Conservation (phyloP, 2,329 filamentous ascomycete species). For the Cladophialophora exuberans region DNA sequence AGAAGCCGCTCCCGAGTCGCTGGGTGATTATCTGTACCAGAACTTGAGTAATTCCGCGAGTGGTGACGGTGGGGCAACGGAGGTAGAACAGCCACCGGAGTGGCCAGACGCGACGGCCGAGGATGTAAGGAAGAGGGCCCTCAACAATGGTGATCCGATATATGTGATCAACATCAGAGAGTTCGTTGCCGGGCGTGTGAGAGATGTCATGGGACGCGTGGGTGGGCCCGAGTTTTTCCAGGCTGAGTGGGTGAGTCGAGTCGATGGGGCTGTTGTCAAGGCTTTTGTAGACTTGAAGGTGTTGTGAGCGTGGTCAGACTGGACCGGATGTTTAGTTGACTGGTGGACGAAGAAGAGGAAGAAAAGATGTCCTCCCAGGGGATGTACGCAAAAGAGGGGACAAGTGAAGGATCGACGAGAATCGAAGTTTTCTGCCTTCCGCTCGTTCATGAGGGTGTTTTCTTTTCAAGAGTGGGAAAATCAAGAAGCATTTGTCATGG, state of each 20-base stretch:
- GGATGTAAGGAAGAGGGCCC: slow-evolving; percentile 43
- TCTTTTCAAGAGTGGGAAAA: too few species aligned
- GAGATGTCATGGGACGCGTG: slow-evolving; percentile 41
- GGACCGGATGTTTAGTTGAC: too few species aligned
- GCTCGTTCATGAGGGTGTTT: too few species aligned
- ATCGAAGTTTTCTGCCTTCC: too few species aligned
- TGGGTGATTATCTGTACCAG: slow-evolving; percentile 48
- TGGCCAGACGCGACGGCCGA: slow-evolving; percentile 46
- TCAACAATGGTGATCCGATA: slow-evolving; percentile 46
- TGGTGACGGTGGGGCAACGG: slow-evolving; percentile 38
- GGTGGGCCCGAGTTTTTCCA: slow-evolving; percentile 32
- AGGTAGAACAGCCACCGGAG: too few species aligned
- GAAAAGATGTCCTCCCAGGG: too few species aligned
- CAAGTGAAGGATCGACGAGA: too few species aligned
- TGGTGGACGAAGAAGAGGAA: too few species aligned
- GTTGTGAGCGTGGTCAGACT: slow-evolving; percentile 10
- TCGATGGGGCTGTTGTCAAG: slow-evolving; percentile 31
- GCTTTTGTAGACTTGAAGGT: slow-evolving; percentile 31
- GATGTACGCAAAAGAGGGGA: too few species aligned
- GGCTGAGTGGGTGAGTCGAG: slow-evolving; percentile 30
- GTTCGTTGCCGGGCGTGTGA: slow-evolving; percentile 47
- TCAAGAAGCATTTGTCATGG: too few species aligned
- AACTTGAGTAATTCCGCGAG: slow-evolving; percentile 37
- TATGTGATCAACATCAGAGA: slow-evolving; percentile 50
- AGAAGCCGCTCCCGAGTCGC: slow-evolving; percentile 42